These are phyloP conservation scores for Coniochaeta sp. DNA, from an alignment of 2,329 filamentous ascomycete species.

Conservation along the genomic window DNA sequence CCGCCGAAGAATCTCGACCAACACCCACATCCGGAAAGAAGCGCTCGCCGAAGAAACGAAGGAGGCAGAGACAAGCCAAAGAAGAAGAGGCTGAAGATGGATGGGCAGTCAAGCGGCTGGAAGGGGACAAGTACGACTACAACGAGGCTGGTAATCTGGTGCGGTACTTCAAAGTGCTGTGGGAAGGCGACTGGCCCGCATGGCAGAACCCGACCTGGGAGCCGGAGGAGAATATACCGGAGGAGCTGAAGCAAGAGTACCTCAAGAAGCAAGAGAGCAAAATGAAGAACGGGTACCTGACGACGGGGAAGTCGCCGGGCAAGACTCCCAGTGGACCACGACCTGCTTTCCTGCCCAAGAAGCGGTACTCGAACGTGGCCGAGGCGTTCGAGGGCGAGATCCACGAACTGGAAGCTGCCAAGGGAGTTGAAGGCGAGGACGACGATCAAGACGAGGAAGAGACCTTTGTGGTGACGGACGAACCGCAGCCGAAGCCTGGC, in stretches of 20 bases:
- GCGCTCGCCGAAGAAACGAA: constrained; percentile 1
- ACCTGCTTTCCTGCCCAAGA: constrained; percentile 7
- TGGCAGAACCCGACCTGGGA: constrained; percentile 54
- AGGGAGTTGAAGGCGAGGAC: background rate
- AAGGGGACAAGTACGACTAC: constrained; percentile 30
- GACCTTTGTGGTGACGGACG: constrained; percentile 7
- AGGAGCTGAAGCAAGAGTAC: constrained; percentile 32
- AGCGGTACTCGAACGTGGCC: constrained; percentile 14
- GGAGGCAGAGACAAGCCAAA: constrained; percentile 12
- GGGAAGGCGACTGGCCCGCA: constrained; percentile 49
- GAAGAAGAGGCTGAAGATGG: constrained; percentile 15
- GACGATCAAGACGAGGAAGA: constrained; percentile 9
- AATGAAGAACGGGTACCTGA: constrained; percentile 5
- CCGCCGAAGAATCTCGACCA: background rate
- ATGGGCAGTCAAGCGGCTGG: constrained; percentile 38
- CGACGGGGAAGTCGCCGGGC: background rate
- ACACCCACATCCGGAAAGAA: background rate
- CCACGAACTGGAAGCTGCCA: constrained; percentile 5
- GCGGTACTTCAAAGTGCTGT: constrained; percentile 44
- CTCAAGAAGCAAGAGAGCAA: constrained; percentile 20
- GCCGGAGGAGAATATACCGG: constrained; percentile 42
- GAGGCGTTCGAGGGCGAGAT: constrained; percentile 19
- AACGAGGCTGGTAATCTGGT: constrained; percentile 25
- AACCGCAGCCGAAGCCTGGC: background rate
- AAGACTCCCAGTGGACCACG: constrained; percentile 9